phyloP scores from a whole-genome alignment of 495 filamentous ascomycete species.

The Tuber calosporum region DNA sequence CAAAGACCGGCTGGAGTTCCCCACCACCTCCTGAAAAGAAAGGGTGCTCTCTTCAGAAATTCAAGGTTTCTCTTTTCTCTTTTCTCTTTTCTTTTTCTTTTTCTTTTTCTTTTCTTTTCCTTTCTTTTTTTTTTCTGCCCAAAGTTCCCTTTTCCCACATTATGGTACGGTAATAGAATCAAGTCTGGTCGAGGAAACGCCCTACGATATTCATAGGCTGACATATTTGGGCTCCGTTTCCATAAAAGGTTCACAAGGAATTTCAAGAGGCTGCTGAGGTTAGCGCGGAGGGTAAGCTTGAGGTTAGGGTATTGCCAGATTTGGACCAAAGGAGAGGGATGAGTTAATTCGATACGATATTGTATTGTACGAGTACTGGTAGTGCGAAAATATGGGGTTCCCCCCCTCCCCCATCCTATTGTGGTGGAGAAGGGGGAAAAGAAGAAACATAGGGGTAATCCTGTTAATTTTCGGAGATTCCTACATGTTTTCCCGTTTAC shows the following conservation, averaged over 20 bases:
- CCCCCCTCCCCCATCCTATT: background rate
- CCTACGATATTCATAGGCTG: background rate
- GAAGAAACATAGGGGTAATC: background rate
- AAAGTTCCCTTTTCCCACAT: background rate
- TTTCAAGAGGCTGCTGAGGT: background rate
- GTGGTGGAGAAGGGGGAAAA: background rate
- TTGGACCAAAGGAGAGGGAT: background rate
- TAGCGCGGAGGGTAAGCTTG: slow-evolving; percentile 4
- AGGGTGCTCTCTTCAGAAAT: background rate
- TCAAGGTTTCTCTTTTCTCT: background rate
- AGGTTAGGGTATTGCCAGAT: background rate
- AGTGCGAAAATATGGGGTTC: background rate
- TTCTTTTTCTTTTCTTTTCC: too few relatives aligned
- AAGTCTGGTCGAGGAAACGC: background rate
- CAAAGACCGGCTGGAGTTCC: background rate
- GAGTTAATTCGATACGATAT: background rate
- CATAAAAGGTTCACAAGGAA: background rate
- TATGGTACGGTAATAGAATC: too few relatives aligned
- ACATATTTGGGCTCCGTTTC: background rate
- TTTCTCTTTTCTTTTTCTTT: background rate
- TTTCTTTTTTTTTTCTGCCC: too few relatives aligned
- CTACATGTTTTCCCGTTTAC: background rate
- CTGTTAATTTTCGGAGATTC: background rate
- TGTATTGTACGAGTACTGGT: background rate
- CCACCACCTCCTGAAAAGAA: background rate